Conservation (phyloP, 345 rosid genomes). For the Eucalyptus cladocalyx region DNA sequence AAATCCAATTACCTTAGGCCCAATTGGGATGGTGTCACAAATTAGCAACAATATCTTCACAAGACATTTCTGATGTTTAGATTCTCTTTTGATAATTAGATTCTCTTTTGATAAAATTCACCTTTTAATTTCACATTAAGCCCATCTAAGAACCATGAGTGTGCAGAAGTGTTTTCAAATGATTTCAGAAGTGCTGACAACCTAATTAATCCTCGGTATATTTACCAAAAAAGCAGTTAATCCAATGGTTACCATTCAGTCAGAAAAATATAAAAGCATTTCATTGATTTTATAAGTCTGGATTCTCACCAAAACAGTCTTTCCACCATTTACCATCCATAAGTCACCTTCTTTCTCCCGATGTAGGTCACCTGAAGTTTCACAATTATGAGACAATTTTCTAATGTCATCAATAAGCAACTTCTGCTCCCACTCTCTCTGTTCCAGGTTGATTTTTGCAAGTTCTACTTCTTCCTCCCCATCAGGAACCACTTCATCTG, state of each 20-base stretch:
- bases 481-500: slow-evolving; percentile 94
- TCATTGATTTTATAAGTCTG: background rate
- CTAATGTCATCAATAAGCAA: slow-evolving; percentile 75
- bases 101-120: background rate
- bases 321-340: slow-evolving; percentile 44
- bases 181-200: background rate
- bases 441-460: slow-evolving; percentile 81
- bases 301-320: slow-evolving; percentile 30
- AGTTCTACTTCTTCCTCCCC: slow-evolving; percentile 97
- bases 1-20: background rate
- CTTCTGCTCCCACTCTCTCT: slow-evolving; percentile 60
- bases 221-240: background rate
- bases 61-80: background rate
- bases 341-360: slow-evolving; percentile 14
- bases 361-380: slow-evolving; percentile 35
- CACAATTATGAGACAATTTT: slow-evolving; percentile 46
- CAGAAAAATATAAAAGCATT: background rate
- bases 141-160: background rate
- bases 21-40: background rate
- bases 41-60: background rate
- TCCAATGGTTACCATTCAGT: background rate
- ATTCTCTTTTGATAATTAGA: background rate
- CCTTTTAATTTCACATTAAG: background rate
- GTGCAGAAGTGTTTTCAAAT: background rate
- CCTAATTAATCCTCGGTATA: background rate